These are phyloP conservation scores for Lipomyces sp. DNA, from an alignment of 805 yeast genomes.

Conservation along the genomic window DNA sequence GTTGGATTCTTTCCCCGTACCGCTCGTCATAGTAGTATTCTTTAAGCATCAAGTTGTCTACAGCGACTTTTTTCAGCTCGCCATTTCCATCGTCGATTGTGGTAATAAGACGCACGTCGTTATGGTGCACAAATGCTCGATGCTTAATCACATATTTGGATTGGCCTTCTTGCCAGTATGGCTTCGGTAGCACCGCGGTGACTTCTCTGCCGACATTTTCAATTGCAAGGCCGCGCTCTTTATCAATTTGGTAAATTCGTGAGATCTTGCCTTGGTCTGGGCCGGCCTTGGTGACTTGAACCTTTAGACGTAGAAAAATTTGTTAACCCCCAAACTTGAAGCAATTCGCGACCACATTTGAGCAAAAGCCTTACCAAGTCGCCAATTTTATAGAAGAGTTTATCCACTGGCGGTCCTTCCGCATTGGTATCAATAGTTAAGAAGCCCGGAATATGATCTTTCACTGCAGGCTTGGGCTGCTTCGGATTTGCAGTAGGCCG, in stretches of 20 bases:
- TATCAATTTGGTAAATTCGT: conserved; percentile 56
- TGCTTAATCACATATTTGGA: conserved; percentile 65
- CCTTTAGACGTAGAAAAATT: not conserved
- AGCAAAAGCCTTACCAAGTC: conserved; percentile 8
- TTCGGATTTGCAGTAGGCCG: not conserved
- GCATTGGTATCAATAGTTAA: not conserved
- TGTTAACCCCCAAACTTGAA: not conserved
- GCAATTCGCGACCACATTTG: not conserved
- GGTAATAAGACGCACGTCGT: conserved; percentile 71
- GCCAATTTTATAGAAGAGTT: conserved; percentile 10
- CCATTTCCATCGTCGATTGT: conserved; percentile 61
- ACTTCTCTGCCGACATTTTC: conserved; percentile 66
- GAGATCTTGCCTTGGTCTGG: conserved; percentile 71
- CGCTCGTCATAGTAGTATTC: conserved; percentile 73
- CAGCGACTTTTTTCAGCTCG: conserved; percentile 64
- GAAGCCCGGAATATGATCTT: conserved; percentile 9
- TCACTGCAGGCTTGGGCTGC: too few species aligned
- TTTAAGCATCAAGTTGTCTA: conserved; percentile 64
- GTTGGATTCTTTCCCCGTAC: conserved; percentile 69
- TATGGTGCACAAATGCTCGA: conserved; percentile 60
- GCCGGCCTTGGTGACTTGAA: conserved; percentile 62
- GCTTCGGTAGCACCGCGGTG: conserved; percentile 64
- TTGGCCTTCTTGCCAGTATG: conserved; percentile 70
- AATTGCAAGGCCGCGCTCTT: conserved; percentile 56
- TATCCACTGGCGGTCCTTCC: not conserved